A percentile compares a stretch with the other conserved stretches of the same genome.
These are phyloP conservation scores for Hanseniaspora hatyaiensis DNA, from an alignment of 805 yeast species.

Conservation along the genomic window DNA sequence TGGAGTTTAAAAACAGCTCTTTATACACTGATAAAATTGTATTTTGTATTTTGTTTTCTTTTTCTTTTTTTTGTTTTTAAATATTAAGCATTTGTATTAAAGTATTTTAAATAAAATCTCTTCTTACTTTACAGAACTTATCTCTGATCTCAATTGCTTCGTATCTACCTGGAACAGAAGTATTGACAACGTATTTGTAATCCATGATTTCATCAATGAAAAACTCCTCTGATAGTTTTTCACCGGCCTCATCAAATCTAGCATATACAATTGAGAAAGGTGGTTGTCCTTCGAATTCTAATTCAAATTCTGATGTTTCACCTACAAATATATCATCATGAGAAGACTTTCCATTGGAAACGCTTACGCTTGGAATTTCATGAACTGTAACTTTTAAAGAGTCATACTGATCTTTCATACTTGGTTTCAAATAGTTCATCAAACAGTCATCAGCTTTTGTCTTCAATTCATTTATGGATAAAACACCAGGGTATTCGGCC, in stretches of 20 bases:
- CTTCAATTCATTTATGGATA: constrained; percentile 53
- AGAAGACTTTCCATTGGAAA: constrained; percentile 63
- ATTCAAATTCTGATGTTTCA: constrained; percentile 78
- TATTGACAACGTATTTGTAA: constrained; percentile 56
- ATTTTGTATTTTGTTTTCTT: constrained; percentile 18
- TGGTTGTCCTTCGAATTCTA: constrained; percentile 75
- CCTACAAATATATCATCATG: constrained; percentile 87
- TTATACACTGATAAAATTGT: background rate
- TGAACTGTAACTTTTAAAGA: constrained; percentile 35
- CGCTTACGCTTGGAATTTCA: constrained; percentile 67
- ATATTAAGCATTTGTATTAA: no score
- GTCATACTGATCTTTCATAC: constrained; percentile 27
- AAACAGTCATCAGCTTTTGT: constrained; percentile 68
- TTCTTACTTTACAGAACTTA: constrained; percentile 54
- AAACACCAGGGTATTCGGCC: constrained; percentile 72
- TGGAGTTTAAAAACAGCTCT: no score
- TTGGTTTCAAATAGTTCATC: constrained; percentile 36
- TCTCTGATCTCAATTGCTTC: constrained; percentile 87
- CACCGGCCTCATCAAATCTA: constrained; percentile 40
- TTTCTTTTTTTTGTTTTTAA: no score
- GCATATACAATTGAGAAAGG: constrained; percentile 83
- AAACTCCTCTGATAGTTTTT: constrained; percentile 50
- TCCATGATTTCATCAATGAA: constrained; percentile 52
- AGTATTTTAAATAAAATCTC: constrained; percentile 24
- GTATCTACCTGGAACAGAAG: constrained; percentile 83